Evolutionary conservation across 192 early-diverging fungal genomes (phyloP), one percentile per base, ranked within the genome.

Genomic region (Haplosporangium gracile): DNA sequence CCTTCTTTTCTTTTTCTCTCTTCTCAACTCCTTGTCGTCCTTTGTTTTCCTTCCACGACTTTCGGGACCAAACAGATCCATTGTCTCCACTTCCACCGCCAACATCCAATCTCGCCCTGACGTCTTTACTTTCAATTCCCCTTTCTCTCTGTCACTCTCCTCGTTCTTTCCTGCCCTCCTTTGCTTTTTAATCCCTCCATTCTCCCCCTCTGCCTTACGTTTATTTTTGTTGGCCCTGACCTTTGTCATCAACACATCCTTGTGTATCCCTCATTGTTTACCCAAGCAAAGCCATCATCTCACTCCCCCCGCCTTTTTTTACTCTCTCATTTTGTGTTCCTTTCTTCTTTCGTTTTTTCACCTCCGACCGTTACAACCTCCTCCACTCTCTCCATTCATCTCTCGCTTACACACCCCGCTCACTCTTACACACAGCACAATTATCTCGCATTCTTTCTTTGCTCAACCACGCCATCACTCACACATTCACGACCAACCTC

Each of bases 331-430:
- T 32, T 65, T 65, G 60, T 65, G 8, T 29, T 32, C 29, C 16
- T n/a, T 63, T 16, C 57, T 29, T 26, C 26, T 45, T 45, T 15
- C 10, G 36, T 36, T 36, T 60, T n/a, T 60, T n/a, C 4, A 60
- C 57, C 57, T 15, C 32, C 60, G 60, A 65, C 60, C 60, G 60
- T 65, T 65, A 32, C 60, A 65, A 65, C n/a, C 55, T 45, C n/a
- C 60, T 65, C 60, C 60, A 11, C 60, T 32, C 26, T 29, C 29
- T 65, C 11, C 29, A 65, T 6, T 2, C 60, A 65, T 29, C 26
- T 13, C 13, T 15, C 29, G n/a, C 60, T 3, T 13, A 15, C 29
- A 7, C 60, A 65, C 11, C 18, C 16, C 49, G 18, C 49, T 5
- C 16, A 51, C 49, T 51, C 49, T 20, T 22, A 51, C 49, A 49